These are phyloP conservation scores for Thielaviopsis populi DNA, from an alignment of 2,329 filamentous ascomycete genomes.

Conservation along the genomic window DNA sequence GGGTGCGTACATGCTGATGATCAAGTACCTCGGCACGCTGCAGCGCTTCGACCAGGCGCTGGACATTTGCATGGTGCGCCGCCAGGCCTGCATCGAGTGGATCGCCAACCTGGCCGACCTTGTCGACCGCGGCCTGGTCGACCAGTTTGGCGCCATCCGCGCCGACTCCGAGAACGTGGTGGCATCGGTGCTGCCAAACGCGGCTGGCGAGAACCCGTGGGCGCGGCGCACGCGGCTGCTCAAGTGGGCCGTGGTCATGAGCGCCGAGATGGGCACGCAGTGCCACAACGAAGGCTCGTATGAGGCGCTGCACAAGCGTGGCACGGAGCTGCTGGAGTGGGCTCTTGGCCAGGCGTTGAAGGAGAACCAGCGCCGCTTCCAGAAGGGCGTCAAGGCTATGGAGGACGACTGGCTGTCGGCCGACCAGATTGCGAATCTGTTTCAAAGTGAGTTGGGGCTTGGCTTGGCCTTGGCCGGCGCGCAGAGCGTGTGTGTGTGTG, in stretches of 20 bases:
- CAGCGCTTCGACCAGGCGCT: slow-evolving; percentile 55
- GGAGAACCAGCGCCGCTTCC: slow-evolving; percentile 54
- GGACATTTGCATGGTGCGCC: slow-evolving; percentile 63
- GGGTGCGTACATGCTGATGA: slow-evolving; percentile 72
- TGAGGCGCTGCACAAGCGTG: slow-evolving; percentile 56
- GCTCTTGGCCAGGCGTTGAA: slow-evolving; percentile 65
- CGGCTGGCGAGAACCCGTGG: slow-evolving; percentile 34
- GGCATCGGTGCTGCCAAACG: slow-evolving; percentile 17
- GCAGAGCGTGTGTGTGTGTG: too few species aligned
- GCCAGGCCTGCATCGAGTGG: slow-evolving; percentile 52
- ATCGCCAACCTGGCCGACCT: slow-evolving; percentile 38
- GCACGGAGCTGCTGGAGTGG: slow-evolving; percentile 50
- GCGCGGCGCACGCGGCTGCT: slow-evolving; percentile 51
- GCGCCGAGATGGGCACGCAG: slow-evolving; percentile 71
- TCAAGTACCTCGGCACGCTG: slow-evolving; percentile 64
- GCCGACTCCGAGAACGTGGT: slow-evolving; percentile 21
- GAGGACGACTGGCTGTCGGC: slow-evolving; percentile 58
- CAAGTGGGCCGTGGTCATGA: slow-evolving; percentile 58
- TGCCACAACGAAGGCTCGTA: slow-evolving; percentile 65
- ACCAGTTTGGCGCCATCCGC: slow-evolving; percentile 26
- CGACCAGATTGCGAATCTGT: slow-evolving; percentile 55
- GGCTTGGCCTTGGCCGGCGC: too few species aligned
- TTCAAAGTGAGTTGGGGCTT: slow-evolving; percentile 41
- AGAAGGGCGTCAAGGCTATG: slow-evolving; percentile 51
- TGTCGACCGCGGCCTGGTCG: slow-evolving; percentile 32